These are phyloP conservation scores for Lentinula aciculospora DNA, from an alignment of 768 basidiomycete species.

Conservation along the genomic window DNA sequence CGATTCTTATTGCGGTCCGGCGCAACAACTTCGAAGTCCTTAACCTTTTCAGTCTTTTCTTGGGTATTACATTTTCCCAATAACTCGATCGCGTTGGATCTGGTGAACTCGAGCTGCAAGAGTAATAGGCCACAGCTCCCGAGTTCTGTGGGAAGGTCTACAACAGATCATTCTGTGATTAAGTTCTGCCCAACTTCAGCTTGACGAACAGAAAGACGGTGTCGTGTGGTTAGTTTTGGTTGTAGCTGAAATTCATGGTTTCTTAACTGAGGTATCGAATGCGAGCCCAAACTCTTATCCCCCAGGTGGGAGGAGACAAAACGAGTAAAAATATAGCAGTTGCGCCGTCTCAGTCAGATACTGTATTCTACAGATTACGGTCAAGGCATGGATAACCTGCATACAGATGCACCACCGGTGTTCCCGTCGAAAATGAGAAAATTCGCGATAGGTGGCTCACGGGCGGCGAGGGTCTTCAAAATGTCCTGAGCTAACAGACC, in stretches of 20 bases:
- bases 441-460: conserved; percentile 92
- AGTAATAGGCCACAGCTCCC: neutral
- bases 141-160: neutral
- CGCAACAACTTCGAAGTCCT: neutral
- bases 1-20: neutral
- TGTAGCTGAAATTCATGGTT: too few relatives aligned
- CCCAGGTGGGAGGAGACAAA: too few relatives aligned
- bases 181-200: too few relatives aligned
- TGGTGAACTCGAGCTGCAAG: too few relatives aligned
- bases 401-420: conserved; percentile 71
- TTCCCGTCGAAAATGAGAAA: conserved; percentile 86
- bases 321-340: too few relatives aligned
- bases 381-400: conserved; percentile 42
- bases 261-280: too few relatives aligned
- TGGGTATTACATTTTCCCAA: neutral
- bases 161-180: neutral
- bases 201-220: too few relatives aligned
- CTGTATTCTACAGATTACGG: too few relatives aligned
- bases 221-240: too few relatives aligned
- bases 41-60: neutral
- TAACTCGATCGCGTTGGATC: too few relatives aligned
- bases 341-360: too few relatives aligned
- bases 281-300: too few relatives aligned
- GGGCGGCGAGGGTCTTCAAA: conserved; percentile 82
- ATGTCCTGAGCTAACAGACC: conserved; percentile 95